Conservation (phyloP, 2,329 filamentous ascomycete genomes). For the Penicillium sp. region DNA sequence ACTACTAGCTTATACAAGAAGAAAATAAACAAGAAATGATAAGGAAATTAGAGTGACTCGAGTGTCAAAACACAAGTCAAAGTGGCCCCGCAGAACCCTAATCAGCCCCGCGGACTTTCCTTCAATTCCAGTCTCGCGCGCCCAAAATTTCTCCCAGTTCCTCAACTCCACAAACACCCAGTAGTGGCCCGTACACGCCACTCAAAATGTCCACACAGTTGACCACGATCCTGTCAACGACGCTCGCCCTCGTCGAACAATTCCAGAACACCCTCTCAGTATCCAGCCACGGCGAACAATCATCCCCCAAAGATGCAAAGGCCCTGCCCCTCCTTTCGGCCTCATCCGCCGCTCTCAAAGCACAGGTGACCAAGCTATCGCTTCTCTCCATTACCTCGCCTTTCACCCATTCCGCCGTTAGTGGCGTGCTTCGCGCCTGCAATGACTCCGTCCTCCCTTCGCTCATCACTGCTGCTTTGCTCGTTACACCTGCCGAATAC, state of each 20-base stretch:
- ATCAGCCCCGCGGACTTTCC: slow-evolving; percentile 28
- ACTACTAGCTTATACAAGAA: neutral
- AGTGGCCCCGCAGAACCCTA: slow-evolving; percentile 26
- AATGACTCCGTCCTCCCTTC: slow-evolving; percentile 68
- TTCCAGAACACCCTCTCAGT: slow-evolving; percentile 38
- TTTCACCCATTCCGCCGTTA: slow-evolving; percentile 73
- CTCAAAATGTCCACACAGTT: slow-evolving; percentile 34
- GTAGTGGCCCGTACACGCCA: slow-evolving; percentile 1
- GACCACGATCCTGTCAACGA: slow-evolving; percentile 29
- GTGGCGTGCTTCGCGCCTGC: slow-evolving; percentile 67
- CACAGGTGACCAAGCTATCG: slow-evolving; percentile 81
- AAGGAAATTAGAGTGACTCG: neutral
- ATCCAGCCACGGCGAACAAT: slow-evolving; percentile 13
- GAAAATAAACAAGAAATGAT: neutral
- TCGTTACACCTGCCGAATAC: slow-evolving; percentile 59
- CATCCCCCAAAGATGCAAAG: slow-evolving; percentile 28
- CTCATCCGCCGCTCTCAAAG: slow-evolving; percentile 67
- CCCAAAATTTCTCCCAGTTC: slow-evolving; percentile 25
- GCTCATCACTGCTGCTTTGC: slow-evolving; percentile 65
- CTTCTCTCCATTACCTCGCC: slow-evolving; percentile 82
- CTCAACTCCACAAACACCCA: slow-evolving; percentile 2
- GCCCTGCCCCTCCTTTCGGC: slow-evolving; percentile 66
- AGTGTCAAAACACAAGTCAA: neutral
- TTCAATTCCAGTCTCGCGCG: slow-evolving; percentile 1
- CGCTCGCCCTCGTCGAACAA: slow-evolving; percentile 36